Base-by-base conservation (phyloP, 2,329 filamentous ascomycete species). In the Calycina marina region DNA sequence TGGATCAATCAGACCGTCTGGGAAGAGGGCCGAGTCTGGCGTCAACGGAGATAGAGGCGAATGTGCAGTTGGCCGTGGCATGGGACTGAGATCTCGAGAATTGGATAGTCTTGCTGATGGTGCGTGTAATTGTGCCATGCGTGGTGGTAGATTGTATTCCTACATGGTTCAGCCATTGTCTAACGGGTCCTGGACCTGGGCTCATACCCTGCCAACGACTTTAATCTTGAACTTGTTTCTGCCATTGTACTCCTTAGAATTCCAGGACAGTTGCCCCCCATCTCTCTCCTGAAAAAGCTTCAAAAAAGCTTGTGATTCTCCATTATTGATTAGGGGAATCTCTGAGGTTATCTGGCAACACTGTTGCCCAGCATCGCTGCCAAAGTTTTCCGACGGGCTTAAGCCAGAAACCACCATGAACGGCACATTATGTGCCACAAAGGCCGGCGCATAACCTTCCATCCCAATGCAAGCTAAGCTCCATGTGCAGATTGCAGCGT, bases 21-120 rank as follows among this genome's bases (percentile, higher is more conserved):
- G 86, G 51, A 90, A 96, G 3, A 92, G 67, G 2, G 73, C 64
- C 5, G 88, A 93, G 5, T 68, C 69, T 3, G 86, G 85, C 24
- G 81, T 90, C 17, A 96, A 65, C 1, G 88, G 90, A 2, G 90
- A 96, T 43, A 93, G 74, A 2, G 86, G 83, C 9, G 90, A 96
- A 55, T 96, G 88, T 4, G 93, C 60, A n/a, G 74, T 61, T 37
- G 65, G 59, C 12, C 63, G 56, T 14, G 61, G 53, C 22, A 58
- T 54, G 32, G 65, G 57, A 18, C 40, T 44, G 14, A 50, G 51
- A 11, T 48, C 47, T 24, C 47, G 51, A 46, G 65, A 57, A 34
- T 65, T 58, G 28, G 64, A 61, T 12, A 18, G 25, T 17, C 28
- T 16, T 10, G 31, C 14, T 6, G 20, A 4, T 14, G 11, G 25